Evolutionary conservation across 2,329 filamentous ascomycete species (phyloP), one percentile per base, ranked within the genome.

Genomic region (Chalara sp.): DNA sequence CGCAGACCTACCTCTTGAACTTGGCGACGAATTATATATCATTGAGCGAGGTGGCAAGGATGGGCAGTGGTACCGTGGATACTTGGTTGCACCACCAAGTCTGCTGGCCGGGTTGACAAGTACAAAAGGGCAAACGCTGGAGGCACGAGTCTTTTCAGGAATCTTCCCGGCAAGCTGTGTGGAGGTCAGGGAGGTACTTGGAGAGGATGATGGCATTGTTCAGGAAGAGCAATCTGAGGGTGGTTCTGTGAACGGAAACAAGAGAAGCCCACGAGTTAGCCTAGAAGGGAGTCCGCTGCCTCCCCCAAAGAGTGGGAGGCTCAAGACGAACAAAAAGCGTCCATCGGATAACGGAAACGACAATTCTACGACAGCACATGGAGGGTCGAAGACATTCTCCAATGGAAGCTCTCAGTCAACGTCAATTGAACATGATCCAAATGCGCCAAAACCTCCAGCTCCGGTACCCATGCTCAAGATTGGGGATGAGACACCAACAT

Each of bases 401-500:
- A 41, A 35, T 11, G 45, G 13, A 29, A 46, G 39, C n/a, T 13
- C 32, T 32, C 47, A 49, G 32, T 43, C 42, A 32, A 32, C 45
- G 32, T 21, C 35, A 21, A 65, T 76, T 45, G 70, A 73, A 56
- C 80, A 84, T 55, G 81, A 90, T 60, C 83, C 84, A 1, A 76
- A 80, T 64, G 80, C 75, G 29, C 83, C 84, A 8, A 89, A 89
- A 61, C 93, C 92, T 32, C 81, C 89, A 8, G 95, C 95, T 8
- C 93, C 93, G 0, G 91, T 99, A 6, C 93, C 93, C 5, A 93
- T 97, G 87, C 78, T 99, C 48, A 96, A 96, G 68, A 92, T 99
- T 66, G 93, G 93, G 52, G 93, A 99, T 64, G 93, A 99, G 72
- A 96, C 90, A 2, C 89, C 91, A 1, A 95, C 89, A 0, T 96